Conservation (phyloP, 805 yeast genomes). For the Metschnikowia similis region DNA sequence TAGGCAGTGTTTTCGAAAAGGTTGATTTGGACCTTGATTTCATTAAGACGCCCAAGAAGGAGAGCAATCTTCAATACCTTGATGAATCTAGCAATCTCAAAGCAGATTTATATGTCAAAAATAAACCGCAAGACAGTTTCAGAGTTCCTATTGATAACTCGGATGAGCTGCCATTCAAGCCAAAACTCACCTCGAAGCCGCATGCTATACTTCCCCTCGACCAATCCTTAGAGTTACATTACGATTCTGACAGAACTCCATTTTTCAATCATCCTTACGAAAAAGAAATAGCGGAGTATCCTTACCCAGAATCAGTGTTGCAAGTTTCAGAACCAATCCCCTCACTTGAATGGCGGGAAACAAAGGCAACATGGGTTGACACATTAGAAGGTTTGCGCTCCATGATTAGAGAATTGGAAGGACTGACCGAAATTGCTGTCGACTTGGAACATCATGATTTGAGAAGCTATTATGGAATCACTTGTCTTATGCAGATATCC, state of each 20-base stretch:
- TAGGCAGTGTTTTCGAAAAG: conserved; percentile 74
- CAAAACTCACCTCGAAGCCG: conserved; percentile 70
- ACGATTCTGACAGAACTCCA: conserved; percentile 1
- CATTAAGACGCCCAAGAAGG: conserved; percentile 18
- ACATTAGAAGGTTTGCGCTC: conserved; percentile 44
- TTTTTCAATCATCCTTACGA: conserved; percentile 74
- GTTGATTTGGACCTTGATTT: conserved; percentile 66
- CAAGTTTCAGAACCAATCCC: conserved; percentile 39
- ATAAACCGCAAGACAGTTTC: conserved; percentile 71
- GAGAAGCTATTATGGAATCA: conserved; percentile 85
- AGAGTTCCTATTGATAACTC: conserved; percentile 59
- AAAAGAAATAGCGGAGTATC: conserved; percentile 63
- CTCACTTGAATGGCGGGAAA: conserved; percentile 60
- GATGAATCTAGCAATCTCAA: conserved; percentile 7
- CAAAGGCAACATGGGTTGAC: conserved; percentile 71
- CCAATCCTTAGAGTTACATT: conserved; percentile 33
- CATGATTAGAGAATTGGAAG: conserved; percentile 52
- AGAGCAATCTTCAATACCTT: conserved; percentile 11
- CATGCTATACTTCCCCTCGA: conserved; percentile 55
- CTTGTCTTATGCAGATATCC: conserved; percentile 90
- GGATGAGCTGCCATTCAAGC: conserved; percentile 70
- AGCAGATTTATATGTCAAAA: neutral
- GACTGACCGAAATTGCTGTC: conserved; percentile 69
- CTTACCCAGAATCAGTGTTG: conserved; percentile 60
- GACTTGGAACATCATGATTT: conserved; percentile 96